phyloP scores from a whole-genome alignment of 305 asterid genomes.

The Salvia sclarea region DNA sequence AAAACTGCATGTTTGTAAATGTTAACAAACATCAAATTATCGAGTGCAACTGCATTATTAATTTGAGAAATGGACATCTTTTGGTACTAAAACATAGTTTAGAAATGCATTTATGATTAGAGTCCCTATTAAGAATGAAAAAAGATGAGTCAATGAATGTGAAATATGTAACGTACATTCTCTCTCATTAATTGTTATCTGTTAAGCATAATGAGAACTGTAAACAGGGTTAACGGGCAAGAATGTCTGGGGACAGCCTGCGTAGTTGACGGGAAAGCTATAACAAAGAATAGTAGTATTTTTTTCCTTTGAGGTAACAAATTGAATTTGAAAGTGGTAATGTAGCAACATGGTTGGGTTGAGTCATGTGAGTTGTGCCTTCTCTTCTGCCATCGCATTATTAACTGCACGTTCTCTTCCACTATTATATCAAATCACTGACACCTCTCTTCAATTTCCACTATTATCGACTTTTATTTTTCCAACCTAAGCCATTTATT shows the following conservation, averaged over 20 bases:
- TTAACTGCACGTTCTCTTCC: constrained; percentile 32
- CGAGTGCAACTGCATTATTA: too few relatives aligned
- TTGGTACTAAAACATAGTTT: too few relatives aligned
- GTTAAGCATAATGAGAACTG: neutral
- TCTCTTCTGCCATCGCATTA: constrained; percentile 14
- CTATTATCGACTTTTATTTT: neutral
- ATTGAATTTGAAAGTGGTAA: too few relatives aligned
- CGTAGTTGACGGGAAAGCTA: neutral
- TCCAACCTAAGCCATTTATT: neutral
- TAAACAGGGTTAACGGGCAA: neutral
- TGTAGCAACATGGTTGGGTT: neutral
- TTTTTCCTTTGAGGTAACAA: too few relatives aligned
- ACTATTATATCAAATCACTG: constrained; percentile 22
- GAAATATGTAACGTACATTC: too few relatives aligned
- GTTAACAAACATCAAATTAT: too few relatives aligned
- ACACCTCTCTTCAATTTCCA: constrained; percentile 11
- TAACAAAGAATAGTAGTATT: neutral
- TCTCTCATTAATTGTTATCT: too few relatives aligned
- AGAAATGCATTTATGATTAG: too few relatives aligned
- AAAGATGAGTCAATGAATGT: too few relatives aligned
- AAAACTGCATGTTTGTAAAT: too few relatives aligned
- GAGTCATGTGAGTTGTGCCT: constrained; percentile 37
- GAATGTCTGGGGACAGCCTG: neutral
- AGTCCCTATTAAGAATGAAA: too few relatives aligned
- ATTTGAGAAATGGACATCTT: too few relatives aligned